Evolutionary conservation across 768 basidiomycete genomes (phyloP), one percentile per base, ranked within the genome.

Genomic region (Collybia sordida): DNA sequence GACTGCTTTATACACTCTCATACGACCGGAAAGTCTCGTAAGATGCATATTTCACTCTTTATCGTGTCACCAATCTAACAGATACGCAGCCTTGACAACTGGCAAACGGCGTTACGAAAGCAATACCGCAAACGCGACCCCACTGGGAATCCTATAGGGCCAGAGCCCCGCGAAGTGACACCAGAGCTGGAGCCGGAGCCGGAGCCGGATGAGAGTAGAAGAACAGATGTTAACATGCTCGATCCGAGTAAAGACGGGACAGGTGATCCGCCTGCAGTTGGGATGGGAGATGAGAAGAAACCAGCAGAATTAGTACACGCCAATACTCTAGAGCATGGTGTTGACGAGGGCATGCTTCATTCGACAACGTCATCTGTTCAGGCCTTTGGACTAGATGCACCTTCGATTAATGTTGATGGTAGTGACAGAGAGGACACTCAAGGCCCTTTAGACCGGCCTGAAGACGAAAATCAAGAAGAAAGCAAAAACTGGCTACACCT

Each of bases 121-220:
- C 90, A 93, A 62, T 90, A 91, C 66, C 69, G 77, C 50, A 85
- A 81, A 63, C 82, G 91, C 39, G 77, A 85, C 57, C 89, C 90
- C 31, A 71, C 73, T 9, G 75, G 80, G 45, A 90, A 86, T 59
- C 85, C 88, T 7, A 81, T 93, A 44, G 90, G 88, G 21, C 75
- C 81, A 11, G 83, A 85, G 52, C 79, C 78, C 27, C 56, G 48
- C 34, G 63, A 59, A 61, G 64, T 52, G 49, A 56, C 41, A 42
- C 55, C 64, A 19, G 64, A 70, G 28, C 50, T 51, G 50, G 55
- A 66, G 6, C 52, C 50, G 21, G 64, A 70, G 28, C 50, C 52
- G 50, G 55, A 66, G 6, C 52, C 50, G 44, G 50, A 43, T 21
- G 63, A 62, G 31, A 61, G 65, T 17, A 55, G 23, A 25, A 17